These are phyloP conservation scores for Botrytis porri DNA, from an alignment of 2,329 filamentous ascomycete genomes.

Conservation along the genomic window DNA sequence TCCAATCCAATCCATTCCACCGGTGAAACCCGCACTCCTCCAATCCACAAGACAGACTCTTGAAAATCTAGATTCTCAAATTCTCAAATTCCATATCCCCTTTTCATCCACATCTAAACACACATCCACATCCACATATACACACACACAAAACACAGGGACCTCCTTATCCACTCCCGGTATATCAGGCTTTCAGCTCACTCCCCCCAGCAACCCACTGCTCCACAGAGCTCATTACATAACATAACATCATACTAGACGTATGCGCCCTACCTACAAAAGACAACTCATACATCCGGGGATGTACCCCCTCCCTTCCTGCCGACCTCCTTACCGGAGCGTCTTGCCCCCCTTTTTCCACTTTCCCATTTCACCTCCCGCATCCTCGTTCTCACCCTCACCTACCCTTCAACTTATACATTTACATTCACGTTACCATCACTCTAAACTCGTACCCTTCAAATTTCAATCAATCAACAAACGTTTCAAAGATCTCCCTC, in stretches of 20 bases:
- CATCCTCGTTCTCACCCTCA: background rate
- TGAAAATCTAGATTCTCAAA: too few relatives aligned
- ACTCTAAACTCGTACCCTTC: background rate
- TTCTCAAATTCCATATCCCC: background rate
- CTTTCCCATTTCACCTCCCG: background rate
- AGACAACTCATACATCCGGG: background rate
- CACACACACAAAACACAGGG: too few relatives aligned
- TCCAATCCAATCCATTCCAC: background rate
- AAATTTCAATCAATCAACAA: background rate
- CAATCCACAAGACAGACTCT: background rate
- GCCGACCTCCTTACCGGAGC: background rate
- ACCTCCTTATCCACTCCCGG: background rate
- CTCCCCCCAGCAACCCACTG: background rate
- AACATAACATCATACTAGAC: background rate
- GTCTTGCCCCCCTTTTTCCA: background rate
- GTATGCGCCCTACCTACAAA: background rate
- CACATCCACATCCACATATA: too few relatives aligned
- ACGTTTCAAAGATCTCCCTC: background rate
- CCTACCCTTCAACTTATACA: background rate
- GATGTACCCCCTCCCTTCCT: background rate
- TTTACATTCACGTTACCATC: background rate
- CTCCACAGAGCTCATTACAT: background rate
- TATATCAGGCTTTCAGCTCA: background rate
- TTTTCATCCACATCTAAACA: too few relatives aligned
- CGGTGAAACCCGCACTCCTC: background rate